Conservation (phyloP, 305 asterid genomes). For the Rubia tinctorum region DNA sequence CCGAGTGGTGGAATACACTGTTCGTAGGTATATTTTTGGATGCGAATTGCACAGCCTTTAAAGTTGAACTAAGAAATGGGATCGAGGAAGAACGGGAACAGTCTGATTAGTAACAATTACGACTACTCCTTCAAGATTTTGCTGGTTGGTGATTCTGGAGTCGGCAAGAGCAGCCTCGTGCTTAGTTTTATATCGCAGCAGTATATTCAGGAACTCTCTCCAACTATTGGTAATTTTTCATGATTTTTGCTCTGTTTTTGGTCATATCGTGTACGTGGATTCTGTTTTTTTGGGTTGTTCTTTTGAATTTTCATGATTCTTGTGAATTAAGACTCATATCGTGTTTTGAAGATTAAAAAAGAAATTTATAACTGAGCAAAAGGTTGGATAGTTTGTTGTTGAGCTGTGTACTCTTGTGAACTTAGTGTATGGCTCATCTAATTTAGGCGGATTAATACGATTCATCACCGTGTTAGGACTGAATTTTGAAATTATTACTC, state of each 20-base stretch:
- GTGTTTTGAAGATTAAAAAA: neutral
- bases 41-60: neutral
- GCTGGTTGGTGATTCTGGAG: constrained; percentile 85
- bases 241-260: neutral
- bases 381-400: neutral
- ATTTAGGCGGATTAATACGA: neutral
- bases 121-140: constrained; percentile 89
- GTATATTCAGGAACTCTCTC: constrained; percentile 55
- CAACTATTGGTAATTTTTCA: constrained; percentile 63
- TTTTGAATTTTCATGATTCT: neutral
- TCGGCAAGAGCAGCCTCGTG: constrained; percentile 88
- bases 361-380: neutral
- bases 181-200: constrained; percentile 63
- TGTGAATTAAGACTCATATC: neutral
- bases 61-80: constrained; percentile 27
- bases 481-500: neutral
- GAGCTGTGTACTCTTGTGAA: neutral
- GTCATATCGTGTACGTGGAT: neutral
- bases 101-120: constrained; percentile 26
- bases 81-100: constrained; percentile 26
- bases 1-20: constrained; percentile 9
- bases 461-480: neutral
- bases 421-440: neutral
- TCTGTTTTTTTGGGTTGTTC: neutral
- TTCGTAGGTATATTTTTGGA: constrained; percentile 7